A percentile compares a stretch with the other conserved stretches of the same genome.
Evolutionary conservation across 164 flowering plant genomes (phyloP).

Genomic region (Aristolochia contorta): DNA sequence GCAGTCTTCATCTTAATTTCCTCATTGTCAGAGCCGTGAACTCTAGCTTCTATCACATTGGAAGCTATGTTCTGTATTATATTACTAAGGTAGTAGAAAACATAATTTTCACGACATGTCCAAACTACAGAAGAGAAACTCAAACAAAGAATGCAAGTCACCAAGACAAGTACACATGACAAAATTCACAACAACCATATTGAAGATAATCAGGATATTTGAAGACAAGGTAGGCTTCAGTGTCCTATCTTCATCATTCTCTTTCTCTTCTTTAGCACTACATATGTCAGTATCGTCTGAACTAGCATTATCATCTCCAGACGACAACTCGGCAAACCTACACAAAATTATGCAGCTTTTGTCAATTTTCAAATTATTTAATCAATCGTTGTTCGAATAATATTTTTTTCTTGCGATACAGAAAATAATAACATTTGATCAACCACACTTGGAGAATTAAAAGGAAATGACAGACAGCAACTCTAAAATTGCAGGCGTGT

Average conservation of each 20-base stretch:
- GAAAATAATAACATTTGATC: too few species aligned
- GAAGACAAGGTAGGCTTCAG: slow-evolving; percentile 3
- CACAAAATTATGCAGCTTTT: background rate
- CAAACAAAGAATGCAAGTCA: too few species aligned
- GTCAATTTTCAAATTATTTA: too few species aligned
- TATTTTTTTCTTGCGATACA: too few species aligned
- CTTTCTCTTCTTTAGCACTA: slow-evolving; percentile 19
- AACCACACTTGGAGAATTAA: too few species aligned
- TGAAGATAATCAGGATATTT: slow-evolving; percentile 18
- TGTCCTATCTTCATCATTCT: slow-evolving; percentile 9
- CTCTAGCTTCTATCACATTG: slow-evolving; percentile 5
- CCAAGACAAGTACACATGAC: too few species aligned
- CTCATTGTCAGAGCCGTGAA: slow-evolving; percentile 15
- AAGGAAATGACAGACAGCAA: too few species aligned
- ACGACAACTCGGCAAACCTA: slow-evolving; percentile 52
- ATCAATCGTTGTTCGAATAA: too few species aligned
- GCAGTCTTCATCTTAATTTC: slow-evolving; percentile 12
- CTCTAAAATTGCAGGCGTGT: too few species aligned
- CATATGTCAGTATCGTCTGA: background rate
- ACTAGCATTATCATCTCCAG: slow-evolving; percentile 33
- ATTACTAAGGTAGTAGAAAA: too few species aligned
- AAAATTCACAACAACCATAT: background rate
- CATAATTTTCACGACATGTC: too few species aligned
- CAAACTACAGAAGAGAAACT: too few species aligned
- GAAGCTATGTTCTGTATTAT: slow-evolving; percentile 20